Evolutionary conservation across 2,329 filamentous ascomycete species (phyloP).

Genomic region (Cordyceps cateniannulata): DNA sequence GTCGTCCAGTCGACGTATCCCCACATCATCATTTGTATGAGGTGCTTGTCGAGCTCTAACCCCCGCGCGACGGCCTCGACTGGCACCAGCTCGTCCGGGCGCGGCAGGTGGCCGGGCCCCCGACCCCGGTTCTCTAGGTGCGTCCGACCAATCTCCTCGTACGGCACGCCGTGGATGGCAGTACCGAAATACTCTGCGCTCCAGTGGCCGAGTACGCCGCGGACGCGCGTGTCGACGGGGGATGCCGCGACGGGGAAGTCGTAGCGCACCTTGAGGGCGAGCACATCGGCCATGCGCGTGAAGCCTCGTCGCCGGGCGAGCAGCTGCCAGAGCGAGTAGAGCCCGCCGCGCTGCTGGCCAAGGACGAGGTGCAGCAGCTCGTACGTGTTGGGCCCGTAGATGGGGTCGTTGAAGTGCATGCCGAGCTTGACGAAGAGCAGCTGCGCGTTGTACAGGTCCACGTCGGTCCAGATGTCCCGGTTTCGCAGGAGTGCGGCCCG

Average conservation of each 20-base stretch:
- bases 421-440: conserved; percentile 66
- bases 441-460: conserved; percentile 55
- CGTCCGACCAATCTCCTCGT: conserved; percentile 43
- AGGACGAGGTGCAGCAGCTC: conserved; percentile 52
- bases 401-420: conserved; percentile 61
- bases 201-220: conserved; percentile 16
- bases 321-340: conserved; percentile 52
- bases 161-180: conserved; percentile 44
- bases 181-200: conserved; percentile 16
- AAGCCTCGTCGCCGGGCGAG: conserved; percentile 53
- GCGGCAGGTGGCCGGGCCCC: conserved; percentile 39
- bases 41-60: conserved; percentile 46
- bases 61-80: conserved; percentile 47
- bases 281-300: conserved; percentile 40
- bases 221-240: neutral
- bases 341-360: conserved; percentile 40
- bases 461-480: conserved; percentile 46
- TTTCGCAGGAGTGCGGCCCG: conserved; percentile 51
- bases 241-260: conserved; percentile 34
- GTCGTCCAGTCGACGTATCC: conserved; percentile 52
- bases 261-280: conserved; percentile 54
- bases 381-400: conserved; percentile 43
- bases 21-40: conserved; percentile 54
- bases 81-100: conserved; percentile 53
- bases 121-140: conserved; percentile 55